Conservation (phyloP, 768 basidiomycete species). For the Tylopilus balloui region DNA sequence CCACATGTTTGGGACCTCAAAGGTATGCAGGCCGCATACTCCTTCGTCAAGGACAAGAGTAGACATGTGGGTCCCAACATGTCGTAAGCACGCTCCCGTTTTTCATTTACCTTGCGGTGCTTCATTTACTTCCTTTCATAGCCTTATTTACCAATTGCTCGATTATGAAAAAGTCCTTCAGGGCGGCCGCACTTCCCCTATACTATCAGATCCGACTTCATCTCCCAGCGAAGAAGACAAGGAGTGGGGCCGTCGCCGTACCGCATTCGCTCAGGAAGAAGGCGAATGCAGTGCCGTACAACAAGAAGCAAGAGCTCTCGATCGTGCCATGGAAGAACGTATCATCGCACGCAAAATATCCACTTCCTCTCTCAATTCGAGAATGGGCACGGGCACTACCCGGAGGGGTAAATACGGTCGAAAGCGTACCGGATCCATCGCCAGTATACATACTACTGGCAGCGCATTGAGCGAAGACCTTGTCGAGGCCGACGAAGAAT, state of each 20-base stretch:
- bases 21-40: constrained; percentile 88
- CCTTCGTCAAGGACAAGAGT: constrained; percentile 86
- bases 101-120: constrained; percentile 23
- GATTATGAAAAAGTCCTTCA: constrained; percentile 82
- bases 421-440: constrained; percentile 69
- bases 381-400: constrained; percentile 61
- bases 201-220: constrained; percentile 51
- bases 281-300: constrained; percentile 52
- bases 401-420: constrained; percentile 67
- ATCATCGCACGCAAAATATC: constrained; percentile 71
- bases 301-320: constrained; percentile 77
- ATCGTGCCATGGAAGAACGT: constrained; percentile 86
- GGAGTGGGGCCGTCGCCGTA: constrained; percentile 73
- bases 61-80: constrained; percentile 89
- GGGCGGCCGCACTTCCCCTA: constrained; percentile 45
- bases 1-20: constrained; percentile 73
- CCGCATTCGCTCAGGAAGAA: constrained; percentile 44
- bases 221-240: constrained; percentile 62
- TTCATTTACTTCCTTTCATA: constrained; percentile 32
- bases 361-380: constrained; percentile 57
- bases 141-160: constrained; percentile 88
- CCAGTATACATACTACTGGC: constrained; percentile 62
- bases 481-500: constrained; percentile 78
- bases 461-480: constrained; percentile 77
- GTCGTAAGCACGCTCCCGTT: constrained; percentile 59